These are phyloP conservation scores for Parmales sp. DNA, from an alignment of 108 stramenopile genomes.

Conservation along the genomic window DNA sequence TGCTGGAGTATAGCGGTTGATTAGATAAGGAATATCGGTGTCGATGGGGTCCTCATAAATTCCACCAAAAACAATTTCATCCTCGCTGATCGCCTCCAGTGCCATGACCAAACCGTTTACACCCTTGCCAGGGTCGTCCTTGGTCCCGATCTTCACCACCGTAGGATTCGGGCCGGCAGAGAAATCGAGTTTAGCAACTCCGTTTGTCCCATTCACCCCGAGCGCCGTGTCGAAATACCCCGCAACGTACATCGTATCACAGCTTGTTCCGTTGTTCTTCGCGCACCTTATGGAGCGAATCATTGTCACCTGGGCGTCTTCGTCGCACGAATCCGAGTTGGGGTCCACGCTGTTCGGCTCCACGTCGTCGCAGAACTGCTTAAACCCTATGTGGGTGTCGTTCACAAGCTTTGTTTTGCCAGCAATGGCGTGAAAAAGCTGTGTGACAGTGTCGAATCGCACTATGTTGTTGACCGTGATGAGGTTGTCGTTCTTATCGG, in stretches of 20 bases:
- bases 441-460: neutral
- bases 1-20: neutral
- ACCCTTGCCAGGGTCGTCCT: neutral
- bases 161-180: neutral
- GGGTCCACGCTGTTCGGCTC: neutral
- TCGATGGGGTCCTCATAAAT: conserved; percentile 2
- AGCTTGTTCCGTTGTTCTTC: neutral
- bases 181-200: too few relatives aligned
- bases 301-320: conserved; percentile 5
- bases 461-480: conserved; percentile 7
- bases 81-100: neutral
- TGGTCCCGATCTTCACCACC: neutral
- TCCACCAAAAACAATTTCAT: neutral
- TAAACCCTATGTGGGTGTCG: conserved; percentile 1
- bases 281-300: neutral
- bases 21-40: neutral
- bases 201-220: neutral
- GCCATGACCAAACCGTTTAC: neutral
- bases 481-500: neutral
- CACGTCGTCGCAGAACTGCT: neutral
- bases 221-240: conserved; percentile 3
- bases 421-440: neutral
- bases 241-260: neutral
- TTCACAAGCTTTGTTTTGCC: neutral
- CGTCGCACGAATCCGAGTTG: neutral